A percentile compares a stretch with the other conserved stretches of the same genome.
Conservation (phyloP, 2,329 filamentous ascomycete genomes). For the Fusarium musae region DNA sequence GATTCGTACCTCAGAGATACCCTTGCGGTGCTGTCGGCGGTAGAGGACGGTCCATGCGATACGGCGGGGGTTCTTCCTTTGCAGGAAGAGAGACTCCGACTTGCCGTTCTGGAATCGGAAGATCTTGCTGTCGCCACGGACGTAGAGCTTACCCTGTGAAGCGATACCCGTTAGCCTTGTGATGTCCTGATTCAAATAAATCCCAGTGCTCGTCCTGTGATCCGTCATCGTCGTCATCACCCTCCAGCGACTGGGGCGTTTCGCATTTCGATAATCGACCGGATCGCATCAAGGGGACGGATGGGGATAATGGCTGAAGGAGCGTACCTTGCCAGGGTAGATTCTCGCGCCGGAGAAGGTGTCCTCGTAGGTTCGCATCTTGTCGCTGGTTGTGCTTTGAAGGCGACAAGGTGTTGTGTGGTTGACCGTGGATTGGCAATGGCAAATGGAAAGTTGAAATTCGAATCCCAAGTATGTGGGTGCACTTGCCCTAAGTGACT, state of each 20-base stretch:
- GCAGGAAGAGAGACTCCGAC: slow-evolving; percentile 99
- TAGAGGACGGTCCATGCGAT: slow-evolving; percentile 99
- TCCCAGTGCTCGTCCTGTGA: slow-evolving; percentile 27
- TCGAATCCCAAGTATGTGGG: slow-evolving; percentile 39
- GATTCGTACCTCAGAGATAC: slow-evolving; percentile 96
- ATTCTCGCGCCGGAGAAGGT: slow-evolving; percentile 74
- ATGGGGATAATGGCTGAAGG: slow-evolving; percentile 9
- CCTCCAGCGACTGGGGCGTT: slow-evolving; percentile 15
- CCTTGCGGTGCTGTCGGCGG: slow-evolving; percentile 99
- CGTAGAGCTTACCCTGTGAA: slow-evolving; percentile 95
- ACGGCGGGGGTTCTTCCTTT: slow-evolving; percentile 99
- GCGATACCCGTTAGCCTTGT: slow-evolving; percentile 46
- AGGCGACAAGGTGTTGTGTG: slow-evolving; percentile 56
- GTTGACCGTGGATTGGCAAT: slow-evolving; percentile 55
- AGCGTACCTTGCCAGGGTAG: slow-evolving; percentile 74
- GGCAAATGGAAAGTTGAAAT: slow-evolving; percentile 46
- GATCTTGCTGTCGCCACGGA: slow-evolving; percentile 99
- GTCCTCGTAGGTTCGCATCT: slow-evolving; percentile 76
- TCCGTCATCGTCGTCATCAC: slow-evolving; percentile 18
- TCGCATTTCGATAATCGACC: slow-evolving; percentile 38
- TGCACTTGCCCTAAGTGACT: too few relatives aligned
- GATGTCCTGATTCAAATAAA: slow-evolving; percentile 18
- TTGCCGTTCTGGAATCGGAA: slow-evolving; percentile 99
- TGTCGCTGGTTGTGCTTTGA: slow-evolving; percentile 56
- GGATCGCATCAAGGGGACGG: slow-evolving; percentile 35